phyloP scores from a whole-genome alignment of 805 yeast species.

The Clavispora fructus region DNA sequence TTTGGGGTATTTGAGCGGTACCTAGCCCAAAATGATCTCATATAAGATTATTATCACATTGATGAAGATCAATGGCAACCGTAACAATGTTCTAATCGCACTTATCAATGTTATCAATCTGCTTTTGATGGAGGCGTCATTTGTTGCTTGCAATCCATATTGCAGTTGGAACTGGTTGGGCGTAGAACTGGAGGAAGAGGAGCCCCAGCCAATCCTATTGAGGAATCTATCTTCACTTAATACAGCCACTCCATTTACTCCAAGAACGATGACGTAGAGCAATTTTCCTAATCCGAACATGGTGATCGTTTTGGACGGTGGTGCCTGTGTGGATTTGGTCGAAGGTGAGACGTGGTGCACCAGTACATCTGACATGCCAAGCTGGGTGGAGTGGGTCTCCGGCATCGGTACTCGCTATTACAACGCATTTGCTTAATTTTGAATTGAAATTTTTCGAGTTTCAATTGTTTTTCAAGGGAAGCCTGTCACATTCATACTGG shows the following conservation, averaged over 20 bases:
- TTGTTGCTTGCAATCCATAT: conserved; percentile 41
- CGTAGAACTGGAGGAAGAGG: conserved; percentile 9
- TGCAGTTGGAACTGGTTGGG: conserved; percentile 16
- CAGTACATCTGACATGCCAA: background rate
- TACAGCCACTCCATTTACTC: conserved; percentile 72
- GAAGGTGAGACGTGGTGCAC: background rate
- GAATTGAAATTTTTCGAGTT: too few species aligned
- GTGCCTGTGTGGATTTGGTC: background rate
- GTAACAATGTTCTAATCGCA: conserved; percentile 69
- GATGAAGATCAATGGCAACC: conserved; percentile 67
- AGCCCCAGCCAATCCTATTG: conserved; percentile 48
- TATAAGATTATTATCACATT: conserved; percentile 64
- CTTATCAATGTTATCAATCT: conserved; percentile 61
- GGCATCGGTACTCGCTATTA: too few species aligned
- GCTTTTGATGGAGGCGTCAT: conserved; percentile 43
- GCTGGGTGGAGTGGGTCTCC: too few species aligned
- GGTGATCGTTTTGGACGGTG: background rate
- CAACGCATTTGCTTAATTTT: too few species aligned
- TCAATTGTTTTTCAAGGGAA: too few species aligned
- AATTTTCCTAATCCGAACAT: conserved; percentile 62
- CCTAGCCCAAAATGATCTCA: conserved; percentile 61
- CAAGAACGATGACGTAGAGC: conserved; percentile 50
- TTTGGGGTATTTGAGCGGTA: background rate
- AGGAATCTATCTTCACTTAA: conserved; percentile 76
- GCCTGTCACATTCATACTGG: too few species aligned